These are phyloP conservation scores for Hymenoscyphus occultus DNA, from an alignment of 2,329 filamentous ascomycete species.

Conservation along the genomic window DNA sequence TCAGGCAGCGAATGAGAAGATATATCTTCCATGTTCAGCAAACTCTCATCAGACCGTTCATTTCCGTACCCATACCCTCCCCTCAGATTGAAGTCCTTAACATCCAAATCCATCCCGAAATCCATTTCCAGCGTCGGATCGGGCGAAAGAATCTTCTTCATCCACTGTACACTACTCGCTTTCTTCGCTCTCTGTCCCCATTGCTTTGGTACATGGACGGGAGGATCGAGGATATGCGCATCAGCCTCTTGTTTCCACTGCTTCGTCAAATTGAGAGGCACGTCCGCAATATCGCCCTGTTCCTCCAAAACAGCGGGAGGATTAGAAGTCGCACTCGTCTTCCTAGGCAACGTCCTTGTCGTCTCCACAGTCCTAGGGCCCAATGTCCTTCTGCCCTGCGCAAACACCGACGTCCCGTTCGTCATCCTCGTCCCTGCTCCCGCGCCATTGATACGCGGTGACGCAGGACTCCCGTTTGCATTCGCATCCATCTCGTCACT, in stretches of 20 bases:
- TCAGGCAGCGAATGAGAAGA: background rate
- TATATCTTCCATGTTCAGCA: background rate
- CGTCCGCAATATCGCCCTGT: background rate
- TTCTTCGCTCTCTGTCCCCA: constrained; percentile 25
- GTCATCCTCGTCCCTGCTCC: background rate
- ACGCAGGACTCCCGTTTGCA: background rate
- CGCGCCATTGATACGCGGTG: background rate
- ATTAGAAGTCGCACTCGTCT: background rate
- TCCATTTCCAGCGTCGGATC: constrained; percentile 21
- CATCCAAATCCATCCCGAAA: constrained; percentile 1
- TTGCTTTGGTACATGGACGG: constrained; percentile 18
- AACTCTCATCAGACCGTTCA: background rate
- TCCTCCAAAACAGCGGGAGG: background rate
- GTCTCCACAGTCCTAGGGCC: background rate
- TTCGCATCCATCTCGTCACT: background rate
- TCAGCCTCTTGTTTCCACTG: background rate
- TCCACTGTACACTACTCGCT: constrained; percentile 14
- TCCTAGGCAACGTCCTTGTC: background rate
- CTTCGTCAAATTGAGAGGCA: background rate
- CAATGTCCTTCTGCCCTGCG: background rate
- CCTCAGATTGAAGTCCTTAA: background rate
- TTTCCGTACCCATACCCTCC: background rate
- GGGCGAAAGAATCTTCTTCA: constrained; percentile 24
- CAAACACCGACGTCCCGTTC: background rate
- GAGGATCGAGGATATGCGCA: constrained; percentile 24